Evolutionary conservation across 495 filamentous ascomycete genomes (phyloP).

Genomic region (Xylaria castorea): DNA sequence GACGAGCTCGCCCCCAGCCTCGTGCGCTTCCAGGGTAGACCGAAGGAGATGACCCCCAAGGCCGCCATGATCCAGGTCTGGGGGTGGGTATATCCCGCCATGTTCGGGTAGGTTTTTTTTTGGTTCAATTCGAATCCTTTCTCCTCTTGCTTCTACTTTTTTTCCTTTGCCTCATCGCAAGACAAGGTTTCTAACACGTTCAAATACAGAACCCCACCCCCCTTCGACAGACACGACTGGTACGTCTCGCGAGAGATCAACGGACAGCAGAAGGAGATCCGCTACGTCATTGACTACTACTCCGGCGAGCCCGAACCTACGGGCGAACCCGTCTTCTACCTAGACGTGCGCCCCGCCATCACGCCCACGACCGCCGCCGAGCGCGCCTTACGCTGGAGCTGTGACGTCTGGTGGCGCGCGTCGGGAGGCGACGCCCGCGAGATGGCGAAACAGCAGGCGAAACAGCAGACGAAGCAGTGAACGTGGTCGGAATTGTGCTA

Average conservation of each 20-base stretch:
- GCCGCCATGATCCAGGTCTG: slow-evolving; percentile 79
- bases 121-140: too few relatives aligned
- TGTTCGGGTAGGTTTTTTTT: slow-evolving; percentile 71
- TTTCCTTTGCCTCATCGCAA: too few relatives aligned
- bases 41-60: slow-evolving; percentile 89
- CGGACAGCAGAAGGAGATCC: slow-evolving; percentile 71
- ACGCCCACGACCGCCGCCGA: slow-evolving; percentile 85
- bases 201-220: slow-evolving; percentile 68
- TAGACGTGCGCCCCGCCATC: slow-evolving; percentile 95
- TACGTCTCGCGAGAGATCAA: slow-evolving; percentile 75
- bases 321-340: slow-evolving; percentile 93
- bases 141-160: too few relatives aligned
- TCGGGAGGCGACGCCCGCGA: slow-evolving; percentile 71
- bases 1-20: slow-evolving; percentile 66
- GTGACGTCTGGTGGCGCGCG: slow-evolving; percentile 91
- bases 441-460: slow-evolving; percentile 28
- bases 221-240: slow-evolving; percentile 99
- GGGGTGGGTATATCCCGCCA: slow-evolving; percentile 77
- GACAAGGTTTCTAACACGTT: too few relatives aligned
- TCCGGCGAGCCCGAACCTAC: slow-evolving; percentile 83
- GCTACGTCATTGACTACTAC: slow-evolving; percentile 99
- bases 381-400: slow-evolving; percentile 86
- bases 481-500: background rate
- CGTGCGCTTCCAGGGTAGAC: slow-evolving; percentile 84
- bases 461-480: background rate